Evolutionary conservation across 768 basidiomycete species (phyloP).

Genomic region (Tulasnella sp.): DNA sequence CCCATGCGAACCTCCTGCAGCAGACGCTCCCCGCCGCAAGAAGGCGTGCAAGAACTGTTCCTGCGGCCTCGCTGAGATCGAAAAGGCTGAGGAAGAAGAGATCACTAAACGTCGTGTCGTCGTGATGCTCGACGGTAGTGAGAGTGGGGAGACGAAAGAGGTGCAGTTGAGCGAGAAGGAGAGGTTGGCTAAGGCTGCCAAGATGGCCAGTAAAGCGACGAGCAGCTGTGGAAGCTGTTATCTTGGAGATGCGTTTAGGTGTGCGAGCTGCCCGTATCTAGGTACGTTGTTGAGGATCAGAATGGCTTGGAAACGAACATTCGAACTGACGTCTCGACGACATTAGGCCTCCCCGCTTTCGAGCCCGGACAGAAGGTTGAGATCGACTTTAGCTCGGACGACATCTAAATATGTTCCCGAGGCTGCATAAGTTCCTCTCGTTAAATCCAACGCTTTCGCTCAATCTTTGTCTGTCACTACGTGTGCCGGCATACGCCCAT

Average conservation of each 20-base stretch:
- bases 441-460: not conserved
- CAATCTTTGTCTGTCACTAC: not conserved
- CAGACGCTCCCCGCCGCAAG: conserved; percentile 55
- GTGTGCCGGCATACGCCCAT: not conserved
- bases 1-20: conserved; percentile 27
- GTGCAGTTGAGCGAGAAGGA: conserved; percentile 46
- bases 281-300: conserved; percentile 91
- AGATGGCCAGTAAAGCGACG: conserved; percentile 74
- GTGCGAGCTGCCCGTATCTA: conserved; percentile 89
- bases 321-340: conserved; percentile 92
- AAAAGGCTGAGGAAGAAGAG: conserved; percentile 61
- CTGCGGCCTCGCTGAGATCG: conserved; percentile 91
- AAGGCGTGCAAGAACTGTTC: conserved; percentile 95
- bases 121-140: conserved; percentile 58
- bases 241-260: conserved; percentile 95
- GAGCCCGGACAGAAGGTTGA: conserved; percentile 97
- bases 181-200: conserved; percentile 56
- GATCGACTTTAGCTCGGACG: conserved; percentile 82
- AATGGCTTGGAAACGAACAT: conserved; percentile 95
- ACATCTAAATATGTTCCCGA: conserved; percentile 52
- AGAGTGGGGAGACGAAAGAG: conserved; percentile 49
- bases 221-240: conserved; percentile 98
- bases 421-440: not conserved
- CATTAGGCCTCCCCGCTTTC: conserved; percentile 89
- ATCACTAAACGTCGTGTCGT: conserved; percentile 44